phyloP scores from a whole-genome alignment of 2,329 filamentous ascomycete genomes.

The Drechslera avenae region DNA sequence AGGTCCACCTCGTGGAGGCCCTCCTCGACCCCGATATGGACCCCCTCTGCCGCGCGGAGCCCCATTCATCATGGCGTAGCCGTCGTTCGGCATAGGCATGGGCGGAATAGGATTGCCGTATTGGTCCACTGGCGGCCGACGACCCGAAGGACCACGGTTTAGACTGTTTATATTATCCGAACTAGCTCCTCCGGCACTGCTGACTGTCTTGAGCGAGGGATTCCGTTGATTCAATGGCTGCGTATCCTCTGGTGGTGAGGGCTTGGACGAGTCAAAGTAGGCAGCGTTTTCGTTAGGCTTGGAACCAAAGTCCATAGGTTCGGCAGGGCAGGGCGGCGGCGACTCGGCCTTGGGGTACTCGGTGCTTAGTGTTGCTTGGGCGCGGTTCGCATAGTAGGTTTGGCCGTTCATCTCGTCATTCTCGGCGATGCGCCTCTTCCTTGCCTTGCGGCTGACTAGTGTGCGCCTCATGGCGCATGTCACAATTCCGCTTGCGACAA shows the following conservation, averaged over 20 bases:
- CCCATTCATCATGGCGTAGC: constrained; percentile 50
- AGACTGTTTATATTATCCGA: constrained; percentile 44
- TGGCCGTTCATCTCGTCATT: constrained; percentile 98
- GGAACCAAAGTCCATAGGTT: constrained; percentile 63
- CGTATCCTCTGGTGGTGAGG: constrained; percentile 68
- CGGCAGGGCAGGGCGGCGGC: constrained; percentile 57
- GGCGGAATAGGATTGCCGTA: constrained; percentile 65
- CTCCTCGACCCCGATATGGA: constrained; percentile 48
- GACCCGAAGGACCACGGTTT: constrained; percentile 46
- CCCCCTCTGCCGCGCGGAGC: constrained; percentile 50
- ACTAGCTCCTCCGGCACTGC: constrained; percentile 51
- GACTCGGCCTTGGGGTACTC: constrained; percentile 59
- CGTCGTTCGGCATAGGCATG: constrained; percentile 51
- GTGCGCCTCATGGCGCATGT: constrained; percentile 95
- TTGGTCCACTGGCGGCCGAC: constrained; percentile 60
- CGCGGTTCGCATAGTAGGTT: constrained; percentile 73
- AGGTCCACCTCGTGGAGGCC: constrained; percentile 45
- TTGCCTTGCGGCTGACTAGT: constrained; percentile 87
- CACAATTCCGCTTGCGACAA: constrained; percentile 79
- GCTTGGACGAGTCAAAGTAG: constrained; percentile 66
- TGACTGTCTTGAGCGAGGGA: constrained; percentile 63
- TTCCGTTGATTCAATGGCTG: constrained; percentile 71
- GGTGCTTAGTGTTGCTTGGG: constrained; percentile 33
- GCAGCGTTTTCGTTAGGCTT: constrained; percentile 63
- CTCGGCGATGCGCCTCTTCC: constrained; percentile 87